Evolutionary conservation across 495 filamentous ascomycete species (phyloP), one percentile per base, ranked within the genome.

Genomic region (Talaromyces liani): DNA sequence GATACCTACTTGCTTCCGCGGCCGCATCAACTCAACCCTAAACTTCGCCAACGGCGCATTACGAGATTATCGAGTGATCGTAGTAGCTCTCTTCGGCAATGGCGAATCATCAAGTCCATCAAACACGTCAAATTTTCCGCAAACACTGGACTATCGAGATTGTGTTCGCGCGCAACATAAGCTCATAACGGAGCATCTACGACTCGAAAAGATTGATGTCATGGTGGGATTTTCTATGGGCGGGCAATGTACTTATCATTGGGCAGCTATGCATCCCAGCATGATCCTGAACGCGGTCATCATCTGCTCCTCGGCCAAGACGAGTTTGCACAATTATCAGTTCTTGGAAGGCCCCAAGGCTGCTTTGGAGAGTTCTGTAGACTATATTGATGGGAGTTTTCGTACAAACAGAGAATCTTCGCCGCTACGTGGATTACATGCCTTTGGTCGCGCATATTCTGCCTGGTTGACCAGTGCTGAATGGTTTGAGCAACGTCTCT

Each of bases 171-270:
- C 85, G 4, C 85, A 89, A 68, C 70, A 87, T 63, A 70, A 73
- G 22, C 73, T 88, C n/a, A 68, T 87, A 5, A 87, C 79, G 6
- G 72, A 85, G 67, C 72, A 80, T 45, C 70, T 89, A 2, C 74
- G 77, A 2, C 73, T 88, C 58, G 69, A 68, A 20, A 80, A 82
- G 68, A 70, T 84, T 0, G 72, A 79, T 58, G 80, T 81, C 33
- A 78, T 89, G 6, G 60, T 86, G 0, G 86, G 86, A 0, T 87
- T 85, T 79, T 82, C 78, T 31, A 87, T 89, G 86, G 86, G 85
- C n/a, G 85, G 83, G 0, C 83, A 83, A 14, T 84, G 86, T 61
- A 79, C 85, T 1, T 86, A 81, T 60, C 80, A 88, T 67, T 89
- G 85, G 86, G 77, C 80, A 9, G 82, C 81, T 1, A 80, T 83